Conservation (phyloP, 768 basidiomycete genomes). For the Tremella yokohamensis region DNA sequence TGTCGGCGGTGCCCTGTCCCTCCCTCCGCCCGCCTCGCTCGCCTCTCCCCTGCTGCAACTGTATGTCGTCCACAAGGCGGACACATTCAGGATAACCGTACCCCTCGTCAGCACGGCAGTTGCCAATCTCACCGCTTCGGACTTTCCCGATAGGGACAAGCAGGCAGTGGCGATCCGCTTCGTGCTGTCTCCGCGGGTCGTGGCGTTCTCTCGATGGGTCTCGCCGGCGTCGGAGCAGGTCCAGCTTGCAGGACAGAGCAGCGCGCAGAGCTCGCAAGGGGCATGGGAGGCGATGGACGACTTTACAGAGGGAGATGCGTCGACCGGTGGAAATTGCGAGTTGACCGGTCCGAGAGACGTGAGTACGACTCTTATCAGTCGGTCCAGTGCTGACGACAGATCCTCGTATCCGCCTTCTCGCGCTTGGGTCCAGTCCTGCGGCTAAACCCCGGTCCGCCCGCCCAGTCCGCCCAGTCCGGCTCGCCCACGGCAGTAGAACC, state of each 20-base stretch:
- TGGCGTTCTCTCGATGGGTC: constrained; percentile 25
- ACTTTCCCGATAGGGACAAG: neutral
- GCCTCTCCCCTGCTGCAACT: constrained; percentile 13
- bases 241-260: no score
- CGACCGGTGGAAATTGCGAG: constrained; percentile 29
- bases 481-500: neutral
- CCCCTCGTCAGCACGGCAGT: constrained; percentile 11
- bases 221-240: neutral
- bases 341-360: constrained; percentile 36
- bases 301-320: constrained; percentile 33
- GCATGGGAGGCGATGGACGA: constrained; percentile 27
- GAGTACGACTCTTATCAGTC: neutral
- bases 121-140: neutral
- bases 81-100: constrained; percentile 33
- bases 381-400: constrained; percentile 10
- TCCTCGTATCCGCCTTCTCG: constrained; percentile 25
- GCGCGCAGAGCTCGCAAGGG: neutral
- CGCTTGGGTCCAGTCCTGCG: constrained; percentile 18
- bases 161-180: constrained; percentile 33
- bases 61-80: constrained; percentile 28
- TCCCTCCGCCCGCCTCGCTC: constrained; percentile 8
- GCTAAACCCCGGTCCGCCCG: neutral
- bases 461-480: neutral
- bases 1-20: constrained; percentile 23
- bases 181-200: constrained; percentile 11